Evolutionary conservation across 225 moss, liverwort and hornwort genomes (phyloP), one percentile per base, ranked within the genome.

Genomic region (Pleurozium schreberi): DNA sequence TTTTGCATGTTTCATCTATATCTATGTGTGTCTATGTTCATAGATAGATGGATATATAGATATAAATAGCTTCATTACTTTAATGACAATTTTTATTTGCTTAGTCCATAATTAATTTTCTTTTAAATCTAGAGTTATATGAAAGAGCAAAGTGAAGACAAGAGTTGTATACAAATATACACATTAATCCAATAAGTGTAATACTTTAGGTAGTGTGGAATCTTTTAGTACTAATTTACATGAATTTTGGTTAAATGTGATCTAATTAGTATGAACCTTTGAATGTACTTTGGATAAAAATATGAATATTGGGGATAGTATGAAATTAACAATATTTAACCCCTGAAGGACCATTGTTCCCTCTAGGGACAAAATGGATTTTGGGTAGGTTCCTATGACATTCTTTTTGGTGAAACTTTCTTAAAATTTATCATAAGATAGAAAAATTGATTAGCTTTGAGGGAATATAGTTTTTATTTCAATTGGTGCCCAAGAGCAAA

Each of bases 131-230:
- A n/a, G n/a, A n/a, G n/a, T n/a, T 5, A 22, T 53, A 4, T 14
- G 25, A 77, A 36, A 38, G 7, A 53, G 0, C 15, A 38, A 77
- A 0, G 4, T 9, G 9, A 53, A 1, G 6, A 55, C 10, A 52
- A 25, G 6, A 25, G 2, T 53, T 36, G 15, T 6, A 38, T 36
- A 23, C 6, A 76, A 36, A 53, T 53, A 6, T 38, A 25, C 55
- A 38, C 14, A 7, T 25, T 38, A 77, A 77, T 25, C 12, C 1
- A 55, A 15, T 38, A 25, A 10, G 4, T 23, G 0, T 9, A 36
- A 53, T 9, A 38, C 10, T 38, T 77, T 25, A 0, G 0, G 53
- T 76, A 14, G 3, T 30, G 1, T 9, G 1, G 0, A 0, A 52
- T 52, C 1, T 6, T 3, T 0, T 23, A 9, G 1, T 38, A 25